phyloP scores from a whole-genome alignment of 1,284 basidiomycete genomes.

The Vanrija pseudolonga region DNA sequence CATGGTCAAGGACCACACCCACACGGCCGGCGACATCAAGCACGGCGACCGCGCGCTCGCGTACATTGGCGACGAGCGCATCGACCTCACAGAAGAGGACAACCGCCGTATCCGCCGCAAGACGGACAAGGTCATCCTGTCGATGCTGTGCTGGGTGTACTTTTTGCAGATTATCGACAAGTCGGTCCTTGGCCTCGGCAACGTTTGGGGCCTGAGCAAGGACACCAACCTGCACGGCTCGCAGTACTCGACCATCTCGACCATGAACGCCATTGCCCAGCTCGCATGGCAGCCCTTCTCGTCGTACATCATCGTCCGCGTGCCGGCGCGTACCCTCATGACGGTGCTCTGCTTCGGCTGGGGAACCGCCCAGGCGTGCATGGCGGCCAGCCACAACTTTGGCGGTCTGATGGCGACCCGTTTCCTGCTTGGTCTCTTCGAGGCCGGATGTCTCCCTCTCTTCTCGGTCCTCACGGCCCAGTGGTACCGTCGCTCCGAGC shows the following conservation, averaged over 20 bases:
- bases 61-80: slow-evolving; percentile 22
- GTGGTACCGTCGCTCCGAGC: slow-evolving; percentile 47
- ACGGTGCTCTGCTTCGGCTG: slow-evolving; percentile 37
- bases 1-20: not conserved
- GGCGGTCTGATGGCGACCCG: slow-evolving; percentile 35
- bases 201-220: slow-evolving; percentile 26
- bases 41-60: slow-evolving; percentile 24
- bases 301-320: slow-evolving; percentile 43
- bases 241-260: slow-evolving; percentile 34
- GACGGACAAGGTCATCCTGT: slow-evolving; percentile 33
- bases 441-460: slow-evolving; percentile 47
- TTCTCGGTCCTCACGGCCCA: slow-evolving; percentile 46
- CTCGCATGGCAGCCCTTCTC: slow-evolving; percentile 47
- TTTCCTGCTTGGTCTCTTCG: slow-evolving; percentile 48
- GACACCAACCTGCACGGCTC: slow-evolving; percentile 29
- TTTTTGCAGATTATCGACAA: slow-evolving; percentile 44
- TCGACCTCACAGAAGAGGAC: slow-evolving; percentile 29
- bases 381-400: slow-evolving; percentile 34
- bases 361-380: slow-evolving; percentile 34
- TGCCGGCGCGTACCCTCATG: slow-evolving; percentile 42
- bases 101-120: slow-evolving; percentile 23
- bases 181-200: slow-evolving; percentile 19
- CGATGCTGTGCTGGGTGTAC: slow-evolving; percentile 40
- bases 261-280: slow-evolving; percentile 43
- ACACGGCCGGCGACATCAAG: slow-evolving; percentile 10